Conservation (phyloP, 305 asterid genomes). For the Solanum hybrid region DNA sequence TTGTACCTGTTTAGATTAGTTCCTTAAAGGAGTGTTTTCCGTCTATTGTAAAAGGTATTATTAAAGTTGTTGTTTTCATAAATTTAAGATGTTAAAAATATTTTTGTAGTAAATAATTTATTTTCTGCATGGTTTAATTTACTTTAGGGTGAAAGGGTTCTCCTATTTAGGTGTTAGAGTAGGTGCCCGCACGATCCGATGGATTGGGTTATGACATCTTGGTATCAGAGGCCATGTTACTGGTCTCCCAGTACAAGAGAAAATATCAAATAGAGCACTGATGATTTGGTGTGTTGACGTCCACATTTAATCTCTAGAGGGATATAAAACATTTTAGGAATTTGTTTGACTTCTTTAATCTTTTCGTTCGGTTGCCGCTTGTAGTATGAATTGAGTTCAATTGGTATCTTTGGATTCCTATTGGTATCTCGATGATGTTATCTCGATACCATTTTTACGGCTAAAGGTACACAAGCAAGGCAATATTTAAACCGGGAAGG, state of each 20-base stretch:
- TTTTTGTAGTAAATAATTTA: too few species aligned
- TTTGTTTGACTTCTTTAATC: background rate
- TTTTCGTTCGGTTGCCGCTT: background rate
- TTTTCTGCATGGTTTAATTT: too few species aligned
- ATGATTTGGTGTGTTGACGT: background rate
- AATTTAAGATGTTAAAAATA: too few species aligned
- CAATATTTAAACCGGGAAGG: background rate
- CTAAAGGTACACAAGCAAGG: background rate
- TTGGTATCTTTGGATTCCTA: too few species aligned
- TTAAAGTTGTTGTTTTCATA: background rate
- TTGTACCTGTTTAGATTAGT: too few species aligned
- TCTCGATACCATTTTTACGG: too few species aligned
- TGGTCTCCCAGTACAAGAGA: background rate
- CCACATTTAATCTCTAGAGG: background rate
- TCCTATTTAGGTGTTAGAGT: too few species aligned
- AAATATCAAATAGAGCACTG: background rate
- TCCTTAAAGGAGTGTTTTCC: background rate
- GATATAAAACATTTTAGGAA: background rate
- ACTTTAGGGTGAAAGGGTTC: too few species aligned
- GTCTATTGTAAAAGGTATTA: background rate
- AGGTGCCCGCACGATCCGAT: too few species aligned
- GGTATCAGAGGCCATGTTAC: too few species aligned
- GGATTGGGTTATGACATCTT: too few species aligned
- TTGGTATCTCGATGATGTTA: too few species aligned
- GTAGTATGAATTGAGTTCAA: background rate